Percentiles rank a stretch among this genome's conserved stretches.
These are phyloP conservation scores for Diaporthe amygdali DNA, from an alignment of 2,329 filamentous ascomycete species.

Conservation along the genomic window DNA sequence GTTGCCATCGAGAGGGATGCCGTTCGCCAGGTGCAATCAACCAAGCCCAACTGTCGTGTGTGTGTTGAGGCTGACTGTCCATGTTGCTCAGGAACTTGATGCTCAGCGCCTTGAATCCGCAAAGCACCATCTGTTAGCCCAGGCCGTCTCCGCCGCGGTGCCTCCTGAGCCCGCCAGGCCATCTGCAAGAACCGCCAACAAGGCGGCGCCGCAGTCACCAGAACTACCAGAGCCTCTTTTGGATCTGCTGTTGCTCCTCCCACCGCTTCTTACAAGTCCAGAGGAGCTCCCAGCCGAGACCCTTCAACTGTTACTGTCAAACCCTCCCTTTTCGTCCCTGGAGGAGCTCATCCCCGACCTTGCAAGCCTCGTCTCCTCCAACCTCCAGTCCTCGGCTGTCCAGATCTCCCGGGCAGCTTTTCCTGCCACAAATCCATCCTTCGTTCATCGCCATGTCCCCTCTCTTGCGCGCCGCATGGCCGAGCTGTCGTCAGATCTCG, in stretches of 20 bases:
- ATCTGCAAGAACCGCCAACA: conserved; percentile 27
- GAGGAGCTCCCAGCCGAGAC: conserved; percentile 42
- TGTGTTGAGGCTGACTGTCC: neutral
- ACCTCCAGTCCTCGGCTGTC: conserved; percentile 55
- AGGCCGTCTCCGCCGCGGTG: conserved; percentile 54
- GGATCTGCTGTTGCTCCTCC: conserved; percentile 61
- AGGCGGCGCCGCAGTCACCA: conserved; percentile 25
- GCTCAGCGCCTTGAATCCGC: conserved; percentile 52
- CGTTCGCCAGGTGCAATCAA: conserved; percentile 49
- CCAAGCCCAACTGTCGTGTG: conserved; percentile 16
- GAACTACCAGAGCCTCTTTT: conserved; percentile 50
- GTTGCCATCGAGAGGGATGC: conserved; percentile 54
- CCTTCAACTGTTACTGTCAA: conserved; percentile 51
- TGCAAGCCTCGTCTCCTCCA: conserved; percentile 50
- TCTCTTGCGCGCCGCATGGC: conserved; percentile 48
- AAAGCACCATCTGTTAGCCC: conserved; percentile 55
- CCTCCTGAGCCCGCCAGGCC: conserved; percentile 30
- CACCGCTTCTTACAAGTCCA: conserved; percentile 50
- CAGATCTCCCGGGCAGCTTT: conserved; percentile 53
- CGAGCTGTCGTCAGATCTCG: conserved; percentile 41
- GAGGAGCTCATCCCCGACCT: conserved; percentile 54
- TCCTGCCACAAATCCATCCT: conserved; percentile 58
- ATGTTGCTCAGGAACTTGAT: conserved; percentile 50
- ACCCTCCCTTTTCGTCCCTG: conserved; percentile 54
- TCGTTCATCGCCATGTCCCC: conserved; percentile 62